Base-by-base conservation (phyloP, 192 early-diverging fungal species). In the Funneliformis mosseae region DNA sequence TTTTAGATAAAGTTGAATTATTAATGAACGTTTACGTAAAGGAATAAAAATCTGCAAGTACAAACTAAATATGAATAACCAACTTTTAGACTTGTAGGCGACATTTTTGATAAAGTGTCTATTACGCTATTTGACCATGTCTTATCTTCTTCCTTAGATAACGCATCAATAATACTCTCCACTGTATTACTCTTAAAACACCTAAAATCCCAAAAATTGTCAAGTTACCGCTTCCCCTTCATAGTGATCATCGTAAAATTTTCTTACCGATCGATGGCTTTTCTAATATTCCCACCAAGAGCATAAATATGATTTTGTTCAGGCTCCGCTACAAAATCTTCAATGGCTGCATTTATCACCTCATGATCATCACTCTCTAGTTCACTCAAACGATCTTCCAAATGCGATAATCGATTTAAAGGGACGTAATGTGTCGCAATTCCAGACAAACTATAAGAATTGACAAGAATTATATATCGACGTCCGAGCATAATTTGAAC, bases 401-500 rank as follows among this genome's bases (percentile, higher is more conserved):
- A 89, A 14, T 91, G 83, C 1, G 92, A 89, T 50, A 98, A 81
- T 10, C 96, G 92, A 78, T 92, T 91, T 7, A 94, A 93, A 18
- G 97, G 96, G 28, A 99, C 93, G 83, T 91, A 99, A 85, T 99
- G 97, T 41, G 98, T 97, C 33, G 95, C 98, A 84, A 99, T 93
- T 39, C 98, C 97, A 7, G 97, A 91, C 78, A 92, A 86, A 68
- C 90, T 93, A 85, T 23, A 62, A 80, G 9, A 70, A 45, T 66
- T 43, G 6, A 11, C 21, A 10, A 61, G 3, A 41, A 25, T 16
- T 61, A 61, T 59, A 81, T 9, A 46, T 72, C n/a, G 14, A 63
- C 25, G 66, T 23, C 62, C 39, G 38, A 69, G 60, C 27, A 66
- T 43, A 27, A 46, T 23, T 60, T 66, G 23, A 69, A 62, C 39